phyloP scores from a whole-genome alignment of 148 eudicot species.

The Chenopodium berlandieri region DNA sequence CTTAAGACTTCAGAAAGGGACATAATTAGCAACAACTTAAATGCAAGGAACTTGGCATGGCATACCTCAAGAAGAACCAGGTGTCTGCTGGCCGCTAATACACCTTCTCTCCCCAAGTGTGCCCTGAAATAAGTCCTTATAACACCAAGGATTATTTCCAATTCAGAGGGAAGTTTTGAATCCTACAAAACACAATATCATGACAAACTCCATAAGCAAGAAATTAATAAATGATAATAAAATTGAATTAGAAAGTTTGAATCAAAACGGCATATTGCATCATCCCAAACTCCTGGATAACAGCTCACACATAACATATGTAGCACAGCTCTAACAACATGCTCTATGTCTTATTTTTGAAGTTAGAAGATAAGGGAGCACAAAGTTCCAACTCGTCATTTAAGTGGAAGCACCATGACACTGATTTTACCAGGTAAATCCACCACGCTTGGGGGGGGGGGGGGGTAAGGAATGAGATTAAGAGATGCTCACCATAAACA shows the following conservation, averaged over 20 bases:
- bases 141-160: constrained; percentile 80
- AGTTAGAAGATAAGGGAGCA: not conserved
- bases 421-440: too few species aligned
- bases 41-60: constrained; percentile 2
- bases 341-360: not conserved
- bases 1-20: not conserved
- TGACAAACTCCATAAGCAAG: constrained; percentile 5
- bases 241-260: not conserved
- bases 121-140: constrained; percentile 65
- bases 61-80: constrained; percentile 82
- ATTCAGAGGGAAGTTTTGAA: constrained; percentile 80
- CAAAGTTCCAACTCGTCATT: not conserved
- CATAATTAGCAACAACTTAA: not conserved
- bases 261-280: not conserved
- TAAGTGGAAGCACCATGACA: not conserved
- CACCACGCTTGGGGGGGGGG: not conserved
- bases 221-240: not conserved
- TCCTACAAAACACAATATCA: constrained; percentile 44
- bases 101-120: constrained; percentile 57
- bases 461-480: not conserved
- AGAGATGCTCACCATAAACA: constrained; percentile 49
- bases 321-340: not conserved
- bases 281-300: not conserved
- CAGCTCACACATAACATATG: not conserved
- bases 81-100: constrained; percentile 61